Percentiles rank a stretch among this genome's conserved stretches.
phyloP scores from a whole-genome alignment of 2,329 filamentous ascomycete species.

The Fusarium brevicatenulatum region DNA sequence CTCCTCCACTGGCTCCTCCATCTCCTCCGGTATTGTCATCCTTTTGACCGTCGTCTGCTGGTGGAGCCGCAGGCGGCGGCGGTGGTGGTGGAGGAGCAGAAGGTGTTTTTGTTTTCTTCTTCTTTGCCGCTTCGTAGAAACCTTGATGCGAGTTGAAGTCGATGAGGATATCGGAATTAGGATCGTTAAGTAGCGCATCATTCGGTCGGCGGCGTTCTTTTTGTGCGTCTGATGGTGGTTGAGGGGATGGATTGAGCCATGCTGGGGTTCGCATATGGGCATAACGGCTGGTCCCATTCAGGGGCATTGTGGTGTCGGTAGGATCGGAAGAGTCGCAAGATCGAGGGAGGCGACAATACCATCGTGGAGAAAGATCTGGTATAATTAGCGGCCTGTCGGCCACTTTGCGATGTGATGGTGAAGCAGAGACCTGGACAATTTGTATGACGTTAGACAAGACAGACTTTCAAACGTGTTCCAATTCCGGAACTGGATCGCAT shows the following conservation, averaged over 20 bases:
- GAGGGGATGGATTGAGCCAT: conserved; percentile 35
- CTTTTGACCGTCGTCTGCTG: conserved; percentile 39
- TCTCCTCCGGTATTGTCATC: conserved; percentile 46
- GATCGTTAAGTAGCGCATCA: conserved; percentile 57
- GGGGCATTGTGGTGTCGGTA: conserved; percentile 44
- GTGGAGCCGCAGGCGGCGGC: conserved; percentile 30
- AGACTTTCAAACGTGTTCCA: conserved; percentile 30
- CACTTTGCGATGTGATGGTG: conserved; percentile 28
- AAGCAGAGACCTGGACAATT: conserved; percentile 26
- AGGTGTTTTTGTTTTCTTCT: conserved; percentile 58
- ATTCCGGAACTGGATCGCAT: conserved; percentile 22
- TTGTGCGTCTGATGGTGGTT: conserved; percentile 35
- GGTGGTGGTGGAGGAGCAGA: conserved; percentile 42
- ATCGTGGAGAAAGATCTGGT: conserved; percentile 48
- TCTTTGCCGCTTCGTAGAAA: conserved; percentile 64
- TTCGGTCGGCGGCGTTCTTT: conserved; percentile 38
- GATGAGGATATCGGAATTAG: conserved; percentile 57
- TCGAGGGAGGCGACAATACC: conserved; percentile 47
- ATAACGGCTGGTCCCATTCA: conserved; percentile 46
- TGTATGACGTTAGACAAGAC: conserved; percentile 40
- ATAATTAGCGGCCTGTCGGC: conserved; percentile 36
- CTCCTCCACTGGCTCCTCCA: conserved; percentile 46
- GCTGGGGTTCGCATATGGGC: conserved; percentile 43
- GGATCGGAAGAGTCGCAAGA: conserved; percentile 37
- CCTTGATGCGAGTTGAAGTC: conserved; percentile 67